A percentile compares a stretch with the other conserved stretches of the same genome.
These are phyloP conservation scores for Penstemon eatonii DNA, from an alignment of 257 asterid species.

Conservation along the genomic window DNA sequence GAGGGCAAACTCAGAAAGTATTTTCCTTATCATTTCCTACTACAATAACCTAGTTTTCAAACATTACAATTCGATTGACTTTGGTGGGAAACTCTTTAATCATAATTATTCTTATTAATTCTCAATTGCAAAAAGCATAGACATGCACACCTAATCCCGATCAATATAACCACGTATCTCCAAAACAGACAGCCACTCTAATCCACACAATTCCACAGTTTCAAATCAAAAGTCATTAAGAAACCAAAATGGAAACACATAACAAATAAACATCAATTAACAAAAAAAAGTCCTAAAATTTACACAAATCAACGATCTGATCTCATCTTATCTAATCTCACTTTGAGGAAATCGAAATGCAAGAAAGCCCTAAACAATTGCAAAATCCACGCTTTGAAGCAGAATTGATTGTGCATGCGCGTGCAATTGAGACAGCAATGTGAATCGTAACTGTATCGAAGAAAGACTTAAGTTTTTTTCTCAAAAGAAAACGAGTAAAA, in stretches of 20 bases:
- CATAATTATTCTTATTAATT: neutral
- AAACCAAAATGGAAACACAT: neutral
- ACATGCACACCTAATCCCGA: constrained; percentile 15
- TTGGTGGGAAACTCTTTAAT: neutral
- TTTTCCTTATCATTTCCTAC: neutral
- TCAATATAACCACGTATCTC: constrained; percentile 20
- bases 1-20: constrained; percentile 3
- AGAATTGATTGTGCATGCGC: constrained; percentile 24
- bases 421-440: constrained; percentile 20
- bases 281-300: neutral
- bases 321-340: constrained; percentile 24
- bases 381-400: constrained; percentile 15
- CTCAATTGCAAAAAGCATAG: constrained; percentile 7
- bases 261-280: neutral
- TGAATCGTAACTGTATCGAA: neutral
- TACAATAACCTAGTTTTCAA: neutral
- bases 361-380: neutral
- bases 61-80: constrained; percentile 1
- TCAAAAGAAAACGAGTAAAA: constrained; percentile 1
- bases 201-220: constrained; percentile 4
- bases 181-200: constrained; percentile 19
- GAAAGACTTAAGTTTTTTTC: neutral
- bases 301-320: neutral
- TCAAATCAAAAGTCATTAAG: neutral
- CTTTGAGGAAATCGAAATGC: constrained; percentile 9